Evolutionary conservation across 306 rosid species (phyloP).

Genomic region (Coriaria nepalensis): DNA sequence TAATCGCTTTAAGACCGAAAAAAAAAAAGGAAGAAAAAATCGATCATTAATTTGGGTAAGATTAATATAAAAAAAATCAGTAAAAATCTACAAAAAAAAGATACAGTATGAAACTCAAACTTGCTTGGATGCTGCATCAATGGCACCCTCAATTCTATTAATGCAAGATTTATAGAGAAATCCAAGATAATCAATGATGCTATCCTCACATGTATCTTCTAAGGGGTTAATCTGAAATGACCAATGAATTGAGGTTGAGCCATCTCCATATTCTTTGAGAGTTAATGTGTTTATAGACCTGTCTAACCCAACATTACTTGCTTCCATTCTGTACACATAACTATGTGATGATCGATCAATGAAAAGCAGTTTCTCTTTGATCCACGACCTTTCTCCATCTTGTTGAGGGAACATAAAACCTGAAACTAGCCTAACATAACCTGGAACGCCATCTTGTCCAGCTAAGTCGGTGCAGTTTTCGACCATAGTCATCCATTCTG

Average conservation of each 20-base stretch:
- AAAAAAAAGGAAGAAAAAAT: too few species aligned
- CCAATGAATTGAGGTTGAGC: conserved; percentile 56
- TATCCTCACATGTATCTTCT: conserved; percentile 39
- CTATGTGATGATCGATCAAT: conserved; percentile 34
- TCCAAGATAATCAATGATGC: conserved; percentile 48
- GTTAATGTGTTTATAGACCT: conserved; percentile 53
- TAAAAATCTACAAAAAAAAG: background rate
- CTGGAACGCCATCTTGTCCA: conserved; percentile 50
- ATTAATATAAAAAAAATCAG: too few species aligned
- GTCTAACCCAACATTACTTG: conserved; percentile 67
- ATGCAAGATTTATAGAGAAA: conserved; percentile 66
- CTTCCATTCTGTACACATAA: conserved; percentile 57
- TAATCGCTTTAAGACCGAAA: too few species aligned
- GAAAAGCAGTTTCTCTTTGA: conserved; percentile 61
- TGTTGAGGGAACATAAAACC: conserved; percentile 75
- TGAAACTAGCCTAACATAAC: conserved; percentile 47
- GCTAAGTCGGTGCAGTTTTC: conserved; percentile 45
- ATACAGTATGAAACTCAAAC: background rate
- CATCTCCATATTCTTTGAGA: conserved; percentile 47
- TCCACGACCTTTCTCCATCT: conserved; percentile 84
- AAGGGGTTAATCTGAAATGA: conserved; percentile 49
- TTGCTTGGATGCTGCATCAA: conserved; percentile 24
- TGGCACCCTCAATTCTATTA: conserved; percentile 51
- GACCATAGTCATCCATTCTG: conserved; percentile 77
- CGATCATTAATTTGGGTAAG: too few species aligned